Conservation (phyloP, 768 basidiomycete species). For the Amylocystis lapponica region DNA sequence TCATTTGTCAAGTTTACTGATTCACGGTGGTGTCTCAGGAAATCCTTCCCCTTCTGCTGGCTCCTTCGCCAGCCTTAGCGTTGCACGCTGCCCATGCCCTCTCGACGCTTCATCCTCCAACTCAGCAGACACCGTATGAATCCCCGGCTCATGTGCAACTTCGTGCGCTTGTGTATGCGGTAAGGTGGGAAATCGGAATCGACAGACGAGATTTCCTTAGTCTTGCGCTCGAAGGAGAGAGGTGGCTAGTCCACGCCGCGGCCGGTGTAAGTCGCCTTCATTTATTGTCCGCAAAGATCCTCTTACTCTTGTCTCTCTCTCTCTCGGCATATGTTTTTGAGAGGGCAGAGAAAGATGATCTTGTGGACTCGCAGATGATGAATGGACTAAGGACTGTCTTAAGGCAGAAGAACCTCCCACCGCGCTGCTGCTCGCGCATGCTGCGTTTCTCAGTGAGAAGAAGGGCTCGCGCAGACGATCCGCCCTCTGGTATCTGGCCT, state of each 20-base stretch:
- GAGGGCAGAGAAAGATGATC: not conserved
- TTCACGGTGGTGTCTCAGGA: too few relatives aligned
- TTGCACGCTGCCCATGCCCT: conserved; percentile 61
- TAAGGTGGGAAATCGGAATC: conserved; percentile 75
- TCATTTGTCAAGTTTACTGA: not conserved
- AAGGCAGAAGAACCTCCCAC: conserved; percentile 82
- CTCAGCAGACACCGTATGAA: conserved; percentile 28
- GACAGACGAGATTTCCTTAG: conserved; percentile 50
- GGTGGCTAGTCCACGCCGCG: conserved; percentile 85
- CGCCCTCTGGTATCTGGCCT: conserved; percentile 73
- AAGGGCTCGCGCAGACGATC: conserved; percentile 57
- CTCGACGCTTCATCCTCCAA: conserved; percentile 37
- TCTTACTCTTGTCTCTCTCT: conserved; percentile 15
- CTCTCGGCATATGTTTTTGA: not conserved
- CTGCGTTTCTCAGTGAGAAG: conserved; percentile 60
- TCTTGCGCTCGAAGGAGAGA: conserved; percentile 61
- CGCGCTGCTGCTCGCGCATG: conserved; percentile 76
- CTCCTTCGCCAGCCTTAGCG: conserved; percentile 57
- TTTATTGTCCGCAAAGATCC: conserved; percentile 2
- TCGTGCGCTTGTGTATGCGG: conserved; percentile 60
- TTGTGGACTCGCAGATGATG: not conserved
- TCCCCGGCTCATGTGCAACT: conserved; percentile 58
- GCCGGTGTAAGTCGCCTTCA: conserved; percentile 58
- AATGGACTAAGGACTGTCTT: conserved; percentile 12
- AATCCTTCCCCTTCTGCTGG: conserved; percentile 66